phyloP scores from a whole-genome alignment of 164 flowering plant genomes.

The Liriodendron chinense region DNA sequence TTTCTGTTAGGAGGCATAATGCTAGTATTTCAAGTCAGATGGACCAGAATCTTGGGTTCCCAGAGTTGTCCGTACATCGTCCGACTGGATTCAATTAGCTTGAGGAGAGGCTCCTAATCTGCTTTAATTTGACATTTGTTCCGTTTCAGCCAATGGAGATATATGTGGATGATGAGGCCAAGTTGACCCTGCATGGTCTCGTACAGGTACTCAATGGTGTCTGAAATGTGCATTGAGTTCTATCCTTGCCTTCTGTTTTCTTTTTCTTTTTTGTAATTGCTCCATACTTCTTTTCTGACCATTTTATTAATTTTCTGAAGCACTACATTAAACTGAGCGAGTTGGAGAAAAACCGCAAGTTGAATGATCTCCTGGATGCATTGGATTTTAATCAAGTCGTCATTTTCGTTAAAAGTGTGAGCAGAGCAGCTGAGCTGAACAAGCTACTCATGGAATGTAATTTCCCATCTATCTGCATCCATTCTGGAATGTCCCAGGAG shows the following conservation, averaged over 20 bases:
- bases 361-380: conserved; percentile 98
- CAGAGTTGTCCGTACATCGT: conserved; percentile 37
- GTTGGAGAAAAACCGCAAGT: conserved; percentile 89
- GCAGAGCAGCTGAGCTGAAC: conserved; percentile 92
- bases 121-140: conserved; percentile 66
- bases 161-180: conserved; percentile 98
- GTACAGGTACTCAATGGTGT: conserved; percentile 67
- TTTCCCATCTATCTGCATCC: conserved; percentile 97
- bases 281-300: not conserved
- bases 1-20: conserved; percentile 32
- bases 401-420: conserved; percentile 93
- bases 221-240: not conserved
- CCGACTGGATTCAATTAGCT: conserved; percentile 61
- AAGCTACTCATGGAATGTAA: conserved; percentile 92
- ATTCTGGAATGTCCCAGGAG: conserved; percentile 98
- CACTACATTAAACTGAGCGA: conserved; percentile 97
- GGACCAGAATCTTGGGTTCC: conserved; percentile 32
- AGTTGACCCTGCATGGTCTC: conserved; percentile 96
- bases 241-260: not conserved
- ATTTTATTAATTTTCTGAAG: conserved; percentile 26
- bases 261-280: not conserved
- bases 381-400: conserved; percentile 99
- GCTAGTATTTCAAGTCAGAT: conserved; percentile 21
- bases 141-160: conserved; percentile 99
- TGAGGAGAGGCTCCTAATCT: conserved; percentile 59